Conservation (phyloP, 73 alveolate genomes). For the Stentor coeruleus region DNA sequence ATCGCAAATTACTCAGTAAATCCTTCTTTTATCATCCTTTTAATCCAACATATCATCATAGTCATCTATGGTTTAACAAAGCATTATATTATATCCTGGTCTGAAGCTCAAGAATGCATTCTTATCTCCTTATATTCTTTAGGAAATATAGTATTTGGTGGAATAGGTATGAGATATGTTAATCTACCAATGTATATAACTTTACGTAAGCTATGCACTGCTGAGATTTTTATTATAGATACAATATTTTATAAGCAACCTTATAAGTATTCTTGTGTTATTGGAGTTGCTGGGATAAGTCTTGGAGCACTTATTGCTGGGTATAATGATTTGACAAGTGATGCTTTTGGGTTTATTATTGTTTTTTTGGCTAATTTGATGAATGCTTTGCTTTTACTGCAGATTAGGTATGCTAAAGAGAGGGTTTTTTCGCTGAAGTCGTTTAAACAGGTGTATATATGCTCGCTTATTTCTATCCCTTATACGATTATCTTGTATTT, state of each 20-base stretch:
- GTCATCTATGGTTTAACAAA: background rate
- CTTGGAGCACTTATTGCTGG: constrained; percentile 25
- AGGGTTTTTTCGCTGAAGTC: background rate
- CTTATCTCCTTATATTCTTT: background rate
- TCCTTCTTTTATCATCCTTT: background rate
- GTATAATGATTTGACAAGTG: background rate
- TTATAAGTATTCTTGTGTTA: background rate
- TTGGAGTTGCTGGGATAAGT: constrained; percentile 5
- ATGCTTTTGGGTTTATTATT: background rate
- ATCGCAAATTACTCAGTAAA: background rate
- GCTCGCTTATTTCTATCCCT: background rate
- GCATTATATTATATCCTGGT: background rate
- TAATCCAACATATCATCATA: background rate
- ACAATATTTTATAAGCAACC: background rate
- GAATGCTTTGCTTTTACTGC: background rate
- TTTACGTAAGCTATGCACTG: background rate
- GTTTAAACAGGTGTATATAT: background rate
- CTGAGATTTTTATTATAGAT: background rate
- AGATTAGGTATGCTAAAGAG: background rate
- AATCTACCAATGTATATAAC: constrained; percentile 26
- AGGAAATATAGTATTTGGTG: constrained; percentile 1
- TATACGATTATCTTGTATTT: background rate
- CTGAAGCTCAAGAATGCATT: background rate
- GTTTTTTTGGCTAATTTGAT: background rate
- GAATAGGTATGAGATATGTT: constrained; percentile 18